A percentile compares a stretch with the other conserved stretches of the same genome.
Evolutionary conservation across 2,329 filamentous ascomycete species (phyloP).

Genomic region (Neurospora crassa): DNA sequence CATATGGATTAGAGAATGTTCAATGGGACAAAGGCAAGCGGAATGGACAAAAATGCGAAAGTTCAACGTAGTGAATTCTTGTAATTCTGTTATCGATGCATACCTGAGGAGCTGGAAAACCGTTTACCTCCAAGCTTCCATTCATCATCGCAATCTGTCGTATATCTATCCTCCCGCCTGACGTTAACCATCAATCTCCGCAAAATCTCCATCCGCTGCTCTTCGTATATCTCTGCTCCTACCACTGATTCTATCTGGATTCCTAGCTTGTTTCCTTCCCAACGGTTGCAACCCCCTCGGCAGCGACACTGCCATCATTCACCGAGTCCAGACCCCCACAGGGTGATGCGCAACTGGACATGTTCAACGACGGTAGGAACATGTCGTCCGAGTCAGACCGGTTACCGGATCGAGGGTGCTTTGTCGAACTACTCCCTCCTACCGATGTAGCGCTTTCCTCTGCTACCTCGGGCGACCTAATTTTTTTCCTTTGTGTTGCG

Average conservation of each 20-base stretch:
- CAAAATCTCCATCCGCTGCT: not conserved
- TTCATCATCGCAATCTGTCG: not conserved
- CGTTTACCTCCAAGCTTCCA: not conserved
- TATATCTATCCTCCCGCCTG: not conserved
- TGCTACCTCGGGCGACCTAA: not conserved
- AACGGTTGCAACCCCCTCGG: not conserved
- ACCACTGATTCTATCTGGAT: not conserved
- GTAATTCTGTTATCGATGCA: not conserved
- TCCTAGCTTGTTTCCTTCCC: not conserved
- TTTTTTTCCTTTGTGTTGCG: not conserved
- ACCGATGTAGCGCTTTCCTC: not conserved
- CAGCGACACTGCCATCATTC: not conserved
- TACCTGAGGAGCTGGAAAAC: not conserved
- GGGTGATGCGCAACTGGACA: not conserved
- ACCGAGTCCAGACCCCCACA: not conserved
- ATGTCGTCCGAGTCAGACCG: not conserved
- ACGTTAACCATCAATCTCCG: not conserved
- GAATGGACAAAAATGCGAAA: too few species aligned
- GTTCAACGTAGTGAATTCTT: not conserved
- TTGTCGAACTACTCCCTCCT: not conserved
- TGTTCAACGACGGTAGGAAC: not conserved
- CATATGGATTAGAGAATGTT: not conserved
- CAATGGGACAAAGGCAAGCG: not conserved
- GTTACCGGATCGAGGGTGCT: not conserved
- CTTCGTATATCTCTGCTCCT: not conserved